These are phyloP conservation scores for Aspergillus kassunensis DNA, from an alignment of 495 filamentous ascomycete species.

Conservation along the genomic window DNA sequence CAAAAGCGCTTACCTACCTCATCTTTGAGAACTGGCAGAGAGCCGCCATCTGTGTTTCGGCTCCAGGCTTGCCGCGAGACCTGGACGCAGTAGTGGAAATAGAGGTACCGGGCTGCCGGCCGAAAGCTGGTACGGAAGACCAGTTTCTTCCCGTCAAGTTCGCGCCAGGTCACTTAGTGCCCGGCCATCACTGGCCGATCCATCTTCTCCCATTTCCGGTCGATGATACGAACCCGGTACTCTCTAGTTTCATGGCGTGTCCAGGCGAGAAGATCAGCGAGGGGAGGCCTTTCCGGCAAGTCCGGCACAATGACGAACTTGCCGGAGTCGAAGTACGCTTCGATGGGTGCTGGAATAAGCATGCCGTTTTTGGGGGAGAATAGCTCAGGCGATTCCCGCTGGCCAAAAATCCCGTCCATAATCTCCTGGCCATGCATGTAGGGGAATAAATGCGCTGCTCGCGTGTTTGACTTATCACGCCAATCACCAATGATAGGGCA, in stretches of 20 bases:
- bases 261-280: slow-evolving; percentile 12
- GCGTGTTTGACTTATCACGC: not conserved
- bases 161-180: slow-evolving; percentile 7
- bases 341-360: not conserved
- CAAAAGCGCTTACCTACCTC: slow-evolving; percentile 17
- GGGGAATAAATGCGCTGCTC: slow-evolving; percentile 14
- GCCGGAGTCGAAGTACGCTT: slow-evolving; percentile 14
- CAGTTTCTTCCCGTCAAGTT: slow-evolving; percentile 13
- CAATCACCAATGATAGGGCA: not conserved
- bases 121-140: slow-evolving; percentile 14
- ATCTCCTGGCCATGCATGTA: slow-evolving; percentile 14
- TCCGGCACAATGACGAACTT: slow-evolving; percentile 19
- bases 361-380: slow-evolving; percentile 18
- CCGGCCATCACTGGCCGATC: not conserved
- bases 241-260: slow-evolving; percentile 9
- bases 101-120: slow-evolving; percentile 22
- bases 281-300: slow-evolving; percentile 11
- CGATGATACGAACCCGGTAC: slow-evolving; percentile 16
- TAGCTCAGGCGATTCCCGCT: slow-evolving; percentile 7
- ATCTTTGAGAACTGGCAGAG: not conserved
- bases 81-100: slow-evolving; percentile 23
- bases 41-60: not conserved
- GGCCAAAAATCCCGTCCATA: slow-evolving; percentile 19
- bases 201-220: slow-evolving; percentile 1
- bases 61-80: slow-evolving; percentile 10